Percentiles rank a stretch among this genome's conserved stretches.
phyloP scores from a whole-genome alignment of 1,284 basidiomycete genomes.

The Trichosporon faecale region DNA sequence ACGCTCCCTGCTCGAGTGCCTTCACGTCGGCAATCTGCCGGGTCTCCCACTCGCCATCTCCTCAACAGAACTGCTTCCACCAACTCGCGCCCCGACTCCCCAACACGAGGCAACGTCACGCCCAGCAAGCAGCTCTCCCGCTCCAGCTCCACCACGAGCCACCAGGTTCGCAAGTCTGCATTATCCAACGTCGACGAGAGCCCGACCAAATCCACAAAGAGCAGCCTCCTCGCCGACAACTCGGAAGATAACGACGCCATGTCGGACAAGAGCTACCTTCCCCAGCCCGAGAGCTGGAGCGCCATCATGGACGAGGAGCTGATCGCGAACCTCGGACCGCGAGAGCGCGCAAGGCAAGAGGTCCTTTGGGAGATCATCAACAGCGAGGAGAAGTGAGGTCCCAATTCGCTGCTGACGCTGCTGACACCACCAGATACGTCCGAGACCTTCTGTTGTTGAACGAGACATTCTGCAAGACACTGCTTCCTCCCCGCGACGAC shows the following conservation, averaged over 20 bases:
- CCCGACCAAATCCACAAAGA: background rate
- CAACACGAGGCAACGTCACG: background rate
- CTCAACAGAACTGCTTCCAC: background rate
- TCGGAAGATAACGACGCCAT: slow-evolving; percentile 15
- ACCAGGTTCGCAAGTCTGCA: slow-evolving; percentile 11
- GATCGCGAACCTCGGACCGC: slow-evolving; percentile 83
- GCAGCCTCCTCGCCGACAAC: background rate
- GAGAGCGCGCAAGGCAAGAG: slow-evolving; percentile 93
- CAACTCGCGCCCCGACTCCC: background rate
- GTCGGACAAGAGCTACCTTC: slow-evolving; percentile 37
- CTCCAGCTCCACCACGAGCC: slow-evolving; percentile 10
- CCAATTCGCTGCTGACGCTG: slow-evolving; percentile 26
- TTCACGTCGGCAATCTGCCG: slow-evolving; percentile 3
- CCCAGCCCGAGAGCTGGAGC: slow-evolving; percentile 82
- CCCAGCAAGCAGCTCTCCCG: slow-evolving; percentile 12
- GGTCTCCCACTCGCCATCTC: slow-evolving; percentile 7
- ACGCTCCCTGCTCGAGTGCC: slow-evolving; percentile 3
- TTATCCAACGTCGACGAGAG: background rate
- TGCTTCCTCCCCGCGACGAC: slow-evolving; percentile 68
- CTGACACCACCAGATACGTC: slow-evolving; percentile 68
- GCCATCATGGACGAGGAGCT: slow-evolving; percentile 93
- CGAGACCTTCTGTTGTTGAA: slow-evolving; percentile 83
- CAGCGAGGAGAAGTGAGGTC: slow-evolving; percentile 88
- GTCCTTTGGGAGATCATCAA: slow-evolving; percentile 97
- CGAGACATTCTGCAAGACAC: slow-evolving; percentile 84